Evolutionary conservation across 2,329 filamentous ascomycete species (phyloP), one percentile per base, ranked within the genome.

Genomic region (Diaporthe humulicola): DNA sequence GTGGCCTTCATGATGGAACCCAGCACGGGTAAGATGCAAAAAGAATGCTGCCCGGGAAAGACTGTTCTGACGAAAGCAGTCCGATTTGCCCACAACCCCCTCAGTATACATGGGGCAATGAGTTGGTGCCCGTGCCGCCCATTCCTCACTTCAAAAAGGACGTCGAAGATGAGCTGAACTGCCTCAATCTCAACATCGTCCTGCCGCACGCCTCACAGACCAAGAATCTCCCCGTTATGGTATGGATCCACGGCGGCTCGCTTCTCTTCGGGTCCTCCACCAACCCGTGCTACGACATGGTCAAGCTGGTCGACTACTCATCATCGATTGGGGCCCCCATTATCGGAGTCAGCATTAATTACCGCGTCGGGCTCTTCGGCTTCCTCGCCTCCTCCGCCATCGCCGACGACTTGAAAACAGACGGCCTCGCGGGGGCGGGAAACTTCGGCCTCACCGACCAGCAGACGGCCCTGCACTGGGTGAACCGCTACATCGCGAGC

Each of bases 401-500:
- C 40, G 52, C 48, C 25, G 66, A 50, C n/a, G 61, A 66, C 28
- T 42, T 66, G 4, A 50, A 50, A 1, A 28, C 61, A 36, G 61
- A 66, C 42, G 42, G 61, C 28, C 61, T 66, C 42, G 73, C 30
- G 75, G 90, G 90, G 0, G 85, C 87, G 4, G 80, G 88, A 1
- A 93, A 93, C 76, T 79, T 92, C 2, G 91, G 91, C 3, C 83
- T 92, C 3, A 83, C 89, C 0, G 92, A 93, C 77, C 91, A 93
- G 79, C 84, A 90, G 33, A 82, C 90, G 12, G 91, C 87, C 0
- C 82, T 93, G 25, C 78, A 92, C 75, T 93, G 92, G 92, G 86
- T 92, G 0, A 87, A 89, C 5, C 90, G 92, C 76, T 92, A 93
- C 77, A 92, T 93, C 19, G 30, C 25, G 4, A 66, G 58, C 15